Percentiles rank a stretch among this genome's conserved stretches.
These are phyloP conservation scores for Cercis canadensis DNA, from an alignment of 306 rosid genomes.

Conservation along the genomic window DNA sequence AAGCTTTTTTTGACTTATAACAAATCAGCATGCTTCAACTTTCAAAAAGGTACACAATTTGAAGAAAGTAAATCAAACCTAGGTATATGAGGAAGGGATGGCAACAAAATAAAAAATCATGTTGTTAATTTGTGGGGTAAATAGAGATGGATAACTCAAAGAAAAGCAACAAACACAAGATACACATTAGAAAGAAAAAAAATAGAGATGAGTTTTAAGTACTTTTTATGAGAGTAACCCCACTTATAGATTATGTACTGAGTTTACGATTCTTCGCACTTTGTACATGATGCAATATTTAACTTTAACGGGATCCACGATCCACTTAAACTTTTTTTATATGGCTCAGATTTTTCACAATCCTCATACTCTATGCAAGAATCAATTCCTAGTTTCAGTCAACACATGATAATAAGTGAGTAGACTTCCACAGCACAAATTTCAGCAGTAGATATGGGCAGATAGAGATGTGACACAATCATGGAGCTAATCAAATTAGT, in stretches of 20 bases:
- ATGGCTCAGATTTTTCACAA: too few relatives aligned
- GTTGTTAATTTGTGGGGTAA: background rate
- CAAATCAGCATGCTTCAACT: conserved; percentile 24
- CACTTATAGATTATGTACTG: too few relatives aligned
- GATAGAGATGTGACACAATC: conserved; percentile 28
- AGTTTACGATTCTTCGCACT: too few relatives aligned
- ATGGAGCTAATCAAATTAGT: conserved; percentile 33
- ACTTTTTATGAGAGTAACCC: too few relatives aligned
- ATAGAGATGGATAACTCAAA: background rate
- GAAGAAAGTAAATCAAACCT: conserved; percentile 6
- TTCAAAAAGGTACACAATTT: conserved; percentile 16
- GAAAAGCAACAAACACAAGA: background rate
- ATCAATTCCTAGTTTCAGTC: conserved; percentile 6
- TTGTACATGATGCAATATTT: too few relatives aligned
- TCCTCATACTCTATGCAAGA: too few relatives aligned
- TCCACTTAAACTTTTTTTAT: too few relatives aligned
- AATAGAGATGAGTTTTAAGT: too few relatives aligned
- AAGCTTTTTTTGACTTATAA: background rate
- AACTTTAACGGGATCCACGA: too few relatives aligned
- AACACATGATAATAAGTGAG: conserved; percentile 28
- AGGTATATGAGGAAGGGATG: background rate
- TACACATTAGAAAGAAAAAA: too few relatives aligned
- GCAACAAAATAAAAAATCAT: background rate
- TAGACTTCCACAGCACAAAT: conserved; percentile 32
- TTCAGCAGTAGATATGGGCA: conserved; percentile 31